Evolutionary conservation across 345 rosid species (phyloP).

Genomic region (Trapa bicornis): DNA sequence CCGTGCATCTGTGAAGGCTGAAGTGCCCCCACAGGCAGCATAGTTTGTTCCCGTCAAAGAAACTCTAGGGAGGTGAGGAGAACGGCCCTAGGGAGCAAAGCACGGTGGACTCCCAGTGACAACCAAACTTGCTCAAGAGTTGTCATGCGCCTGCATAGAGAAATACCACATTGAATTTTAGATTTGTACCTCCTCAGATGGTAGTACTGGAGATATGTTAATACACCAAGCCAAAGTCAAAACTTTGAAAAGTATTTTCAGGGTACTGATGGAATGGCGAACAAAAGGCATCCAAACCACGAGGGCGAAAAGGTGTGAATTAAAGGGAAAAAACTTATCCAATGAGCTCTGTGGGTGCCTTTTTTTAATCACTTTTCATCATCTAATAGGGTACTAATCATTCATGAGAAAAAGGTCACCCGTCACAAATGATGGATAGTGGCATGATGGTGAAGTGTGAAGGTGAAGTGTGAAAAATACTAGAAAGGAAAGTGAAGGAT

Average conservation of each 20-base stretch:
- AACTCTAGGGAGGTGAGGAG: slow-evolving; percentile 36
- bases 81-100: slow-evolving; percentile 43
- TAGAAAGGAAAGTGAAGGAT: too few species aligned
- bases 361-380: background rate
- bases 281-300: too few species aligned
- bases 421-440: background rate
- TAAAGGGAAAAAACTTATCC: background rate
- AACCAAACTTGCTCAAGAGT: slow-evolving; percentile 40
- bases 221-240: background rate
- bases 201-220: background rate
- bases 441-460: background rate
- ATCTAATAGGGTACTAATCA: background rate
- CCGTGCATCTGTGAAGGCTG: slow-evolving; percentile 58
- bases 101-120: slow-evolving; percentile 60
- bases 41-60: slow-evolving; percentile 78
- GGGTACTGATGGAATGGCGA: background rate
- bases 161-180: background rate
- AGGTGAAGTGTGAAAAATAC: background rate
- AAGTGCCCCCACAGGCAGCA: slow-evolving; percentile 87
- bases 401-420: background rate
- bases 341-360: background rate
- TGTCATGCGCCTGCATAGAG: slow-evolving; percentile 34
- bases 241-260: background rate
- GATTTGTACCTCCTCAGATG: background rate
- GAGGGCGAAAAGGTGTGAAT: background rate